Evolutionary conservation across 129 eudicot species (phyloP).

Genomic region (Flaveria sonorensis): DNA sequence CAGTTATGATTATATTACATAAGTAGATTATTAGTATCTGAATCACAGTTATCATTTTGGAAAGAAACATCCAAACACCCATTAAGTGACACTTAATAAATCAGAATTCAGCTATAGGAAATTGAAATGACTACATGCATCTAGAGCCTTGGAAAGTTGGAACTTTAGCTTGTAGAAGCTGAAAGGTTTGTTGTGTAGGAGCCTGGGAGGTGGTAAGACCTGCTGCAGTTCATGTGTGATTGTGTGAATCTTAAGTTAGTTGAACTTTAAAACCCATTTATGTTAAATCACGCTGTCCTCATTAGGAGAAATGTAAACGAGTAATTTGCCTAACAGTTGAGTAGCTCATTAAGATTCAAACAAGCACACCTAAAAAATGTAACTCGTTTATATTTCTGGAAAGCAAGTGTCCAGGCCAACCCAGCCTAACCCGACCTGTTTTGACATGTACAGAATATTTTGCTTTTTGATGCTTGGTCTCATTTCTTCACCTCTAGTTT

Average conservation of each 20-base stretch:
- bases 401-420: neutral
- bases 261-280: neutral
- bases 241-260: neutral
- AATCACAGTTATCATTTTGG: neutral
- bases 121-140: too few relatives aligned
- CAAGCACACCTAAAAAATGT: neutral
- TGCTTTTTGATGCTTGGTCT: neutral
- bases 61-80: neutral
- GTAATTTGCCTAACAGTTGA: neutral
- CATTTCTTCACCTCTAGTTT: neutral
- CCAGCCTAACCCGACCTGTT: neutral
- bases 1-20: neutral
- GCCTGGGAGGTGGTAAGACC: too few relatives aligned
- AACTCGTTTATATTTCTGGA: neutral
- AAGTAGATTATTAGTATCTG: neutral
- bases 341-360: neutral
- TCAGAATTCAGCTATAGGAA: neutral
- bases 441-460: neutral
- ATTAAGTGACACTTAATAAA: neutral
- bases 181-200: too few relatives aligned
- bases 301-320: neutral
- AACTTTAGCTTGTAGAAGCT: too few relatives aligned
- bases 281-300: neutral
- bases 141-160: too few relatives aligned
- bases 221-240: neutral